phyloP scores from a whole-genome alignment of 2,329 filamentous ascomycete species.

The Ophiocordyceps robertsii region DNA sequence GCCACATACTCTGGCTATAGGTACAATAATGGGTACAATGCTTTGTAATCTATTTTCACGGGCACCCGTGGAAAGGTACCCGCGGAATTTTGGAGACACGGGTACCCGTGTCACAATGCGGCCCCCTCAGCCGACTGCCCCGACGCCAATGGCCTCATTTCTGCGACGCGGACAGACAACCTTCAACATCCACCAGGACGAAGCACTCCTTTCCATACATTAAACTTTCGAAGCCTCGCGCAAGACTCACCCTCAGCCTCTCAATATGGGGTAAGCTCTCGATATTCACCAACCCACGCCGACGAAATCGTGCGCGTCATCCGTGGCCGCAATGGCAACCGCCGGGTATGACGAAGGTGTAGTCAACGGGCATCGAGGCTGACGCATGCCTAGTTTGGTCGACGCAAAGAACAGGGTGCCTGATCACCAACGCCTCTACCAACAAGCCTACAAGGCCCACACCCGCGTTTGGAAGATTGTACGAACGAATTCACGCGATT shows the following conservation, averaged over 20 bases:
- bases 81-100: too few species aligned
- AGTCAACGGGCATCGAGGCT: conserved; percentile 10
- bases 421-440: conserved; percentile 61
- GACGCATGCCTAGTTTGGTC: conserved; percentile 34
- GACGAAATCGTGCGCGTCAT: not conserved
- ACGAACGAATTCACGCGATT: conserved; percentile 21
- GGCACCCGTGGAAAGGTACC: too few species aligned
- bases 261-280: conserved; percentile 27
- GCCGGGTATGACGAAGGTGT: conserved; percentile 3
- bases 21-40: too few species aligned
- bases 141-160: conserved; percentile 25
- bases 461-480: conserved; percentile 69
- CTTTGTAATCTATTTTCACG: too few species aligned
- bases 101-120: too few species aligned
- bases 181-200: conserved; percentile 13
- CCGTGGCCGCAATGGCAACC: not conserved
- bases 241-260: conserved; percentile 11
- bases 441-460: conserved; percentile 55
- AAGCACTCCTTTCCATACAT: conserved; percentile 11
- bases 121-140: not conserved
- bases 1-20: too few species aligned
- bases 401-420: conserved; percentile 68
- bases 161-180: conserved; percentile 10
- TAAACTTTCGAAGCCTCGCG: conserved; percentile 9
- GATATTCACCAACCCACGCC: not conserved